phyloP scores from a whole-genome alignment of 345 rosid species.

The Sonneratia caseolaris region DNA sequence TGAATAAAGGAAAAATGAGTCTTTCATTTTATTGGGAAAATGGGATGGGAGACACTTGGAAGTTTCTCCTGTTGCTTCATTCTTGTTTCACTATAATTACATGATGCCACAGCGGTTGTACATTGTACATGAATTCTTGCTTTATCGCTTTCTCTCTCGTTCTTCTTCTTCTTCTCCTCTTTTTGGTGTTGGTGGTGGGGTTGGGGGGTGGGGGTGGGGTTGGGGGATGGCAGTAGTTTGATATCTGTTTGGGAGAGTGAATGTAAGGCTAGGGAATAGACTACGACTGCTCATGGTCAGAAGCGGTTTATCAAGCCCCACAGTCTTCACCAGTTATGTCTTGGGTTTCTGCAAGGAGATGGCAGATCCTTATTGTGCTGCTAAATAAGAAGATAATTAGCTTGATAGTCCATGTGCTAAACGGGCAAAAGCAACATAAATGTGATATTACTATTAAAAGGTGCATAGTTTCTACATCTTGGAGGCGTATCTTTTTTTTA shows the following conservation, averaged over 20 bases:
- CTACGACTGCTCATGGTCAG: neutral
- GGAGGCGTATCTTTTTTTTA: neutral
- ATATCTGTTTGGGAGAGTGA: neutral
- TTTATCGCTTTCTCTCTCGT: neutral
- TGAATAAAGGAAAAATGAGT: neutral
- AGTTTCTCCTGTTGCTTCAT: neutral
- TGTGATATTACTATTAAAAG: neutral
- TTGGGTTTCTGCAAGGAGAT: neutral
- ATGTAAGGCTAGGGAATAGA: neutral
- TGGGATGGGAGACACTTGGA: neutral
- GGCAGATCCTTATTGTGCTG: neutral
- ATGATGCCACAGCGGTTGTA: neutral
- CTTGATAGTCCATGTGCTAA: too few relatives aligned
- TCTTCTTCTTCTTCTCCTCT: too few relatives aligned
- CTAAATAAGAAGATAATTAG: neutral
- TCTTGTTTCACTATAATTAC: neutral
- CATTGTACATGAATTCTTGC: neutral
- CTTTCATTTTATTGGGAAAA: neutral
- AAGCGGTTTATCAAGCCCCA: neutral
- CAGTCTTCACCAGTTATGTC: neutral
- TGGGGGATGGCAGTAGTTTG: neutral
- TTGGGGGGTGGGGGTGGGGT: too few relatives aligned
- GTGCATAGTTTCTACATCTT: neutral
- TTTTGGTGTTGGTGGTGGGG: too few relatives aligned
- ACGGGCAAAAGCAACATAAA: too few relatives aligned